Evolutionary conservation across 2,329 filamentous ascomycete species (phyloP).

Genomic region (Phialophora macrospora): DNA sequence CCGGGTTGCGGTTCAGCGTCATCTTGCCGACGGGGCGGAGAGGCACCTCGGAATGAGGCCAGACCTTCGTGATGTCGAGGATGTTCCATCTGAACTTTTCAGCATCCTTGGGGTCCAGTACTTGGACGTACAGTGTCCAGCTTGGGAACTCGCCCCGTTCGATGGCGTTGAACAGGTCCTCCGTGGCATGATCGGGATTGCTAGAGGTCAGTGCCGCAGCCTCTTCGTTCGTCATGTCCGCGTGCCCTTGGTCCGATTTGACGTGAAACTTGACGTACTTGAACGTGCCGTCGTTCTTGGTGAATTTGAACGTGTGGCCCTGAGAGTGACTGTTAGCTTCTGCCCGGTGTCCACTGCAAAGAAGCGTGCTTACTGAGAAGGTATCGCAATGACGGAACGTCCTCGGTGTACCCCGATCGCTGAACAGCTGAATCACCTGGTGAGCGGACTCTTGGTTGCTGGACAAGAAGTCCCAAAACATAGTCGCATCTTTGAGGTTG

Average conservation of each 20-base stretch:
- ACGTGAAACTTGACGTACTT: conserved; percentile 69
- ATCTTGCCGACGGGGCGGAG: conserved; percentile 60
- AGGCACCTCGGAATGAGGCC: conserved; percentile 68
- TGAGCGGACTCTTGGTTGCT: conserved; percentile 67
- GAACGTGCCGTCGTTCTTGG: conserved; percentile 68
- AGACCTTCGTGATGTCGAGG: conserved; percentile 72
- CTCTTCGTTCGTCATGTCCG: conserved; percentile 64
- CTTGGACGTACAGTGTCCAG: conserved; percentile 69
- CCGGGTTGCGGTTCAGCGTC: conserved; percentile 57
- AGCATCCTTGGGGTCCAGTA: conserved; percentile 65
- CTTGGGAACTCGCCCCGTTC: conserved; percentile 63
- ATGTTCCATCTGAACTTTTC: conserved; percentile 66
- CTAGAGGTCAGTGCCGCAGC: conserved; percentile 58
- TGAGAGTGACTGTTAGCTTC: conserved; percentile 41
- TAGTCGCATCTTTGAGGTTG: conserved; percentile 69
- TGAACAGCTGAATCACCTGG: conserved; percentile 69
- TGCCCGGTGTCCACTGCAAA: neutral
- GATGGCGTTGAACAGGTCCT: conserved; percentile 69
- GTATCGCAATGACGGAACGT: conserved; percentile 70
- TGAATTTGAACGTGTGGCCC: conserved; percentile 70
- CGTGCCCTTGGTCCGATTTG: conserved; percentile 66
- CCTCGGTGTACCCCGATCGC: conserved; percentile 68
- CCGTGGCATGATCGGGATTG: conserved; percentile 62
- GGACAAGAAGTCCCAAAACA: conserved; percentile 70
- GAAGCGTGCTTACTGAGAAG: conserved; percentile 47